Base-by-base conservation (phyloP, 2,329 filamentous ascomycete genomes). In the Dichotomopilus funicola region DNA sequence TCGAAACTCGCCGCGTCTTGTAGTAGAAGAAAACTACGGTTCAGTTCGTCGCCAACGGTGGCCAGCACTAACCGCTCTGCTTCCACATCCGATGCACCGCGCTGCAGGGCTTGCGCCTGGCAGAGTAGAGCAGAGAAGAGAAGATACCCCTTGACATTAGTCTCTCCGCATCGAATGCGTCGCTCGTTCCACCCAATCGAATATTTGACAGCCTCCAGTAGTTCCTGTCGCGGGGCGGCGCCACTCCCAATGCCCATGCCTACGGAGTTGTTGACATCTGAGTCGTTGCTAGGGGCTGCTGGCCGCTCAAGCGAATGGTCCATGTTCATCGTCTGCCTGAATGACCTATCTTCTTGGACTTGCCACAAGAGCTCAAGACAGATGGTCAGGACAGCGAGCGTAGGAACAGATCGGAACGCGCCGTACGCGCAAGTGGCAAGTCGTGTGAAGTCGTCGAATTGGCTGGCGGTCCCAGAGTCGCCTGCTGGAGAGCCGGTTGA, bases 101-200 rank as follows among this genome's bases (percentile, higher is more conserved):
- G 55, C 48, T 63, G 58, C 5, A 75, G 60, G 1, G 68, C 69
- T 33, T 73, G 65, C 0, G 69, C 63, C n/a, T 75, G 69, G 2
- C 66, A 62, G 11, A 69, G 50, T 33, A 77, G 69, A 34, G 72
- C 66, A 12, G 61, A 60, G n/a, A 61, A 64, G n/a, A 81, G 69
- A 6, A 83, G 49, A 46, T 76, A 75, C 0, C 77, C 76, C 59
- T 82, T 83, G 19, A 78, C 66, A 55, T 82, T 83, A 0, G 78
- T 81, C 62, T 83, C 80, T 0, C 78, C 80, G 0, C 69, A 70
- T 49, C 70, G 60, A 11, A 82, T 69, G 6, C 68, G 69, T 4
- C 64, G 61, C 43, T 76, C 62, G 1, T 62, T 64, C 74, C 75
- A 81, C 0, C 55, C 54, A 31, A 70, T 72, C 0, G 71, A 67